These are phyloP conservation scores for Termitomyces sp. DNA, from an alignment of 768 basidiomycete species.

Conservation along the genomic window DNA sequence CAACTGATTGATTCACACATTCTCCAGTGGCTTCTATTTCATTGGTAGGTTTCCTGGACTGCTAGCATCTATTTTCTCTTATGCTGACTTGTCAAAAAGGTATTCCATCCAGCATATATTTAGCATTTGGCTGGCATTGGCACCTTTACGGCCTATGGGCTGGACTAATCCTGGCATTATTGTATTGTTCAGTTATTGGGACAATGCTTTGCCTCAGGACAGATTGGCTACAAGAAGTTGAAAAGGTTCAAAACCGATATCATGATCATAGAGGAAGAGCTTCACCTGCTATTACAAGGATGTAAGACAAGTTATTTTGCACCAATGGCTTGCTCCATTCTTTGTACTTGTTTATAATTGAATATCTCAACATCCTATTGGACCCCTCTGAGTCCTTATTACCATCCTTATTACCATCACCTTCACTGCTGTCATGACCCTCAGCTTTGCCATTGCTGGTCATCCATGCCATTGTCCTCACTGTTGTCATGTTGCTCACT, in stretches of 20 bases:
- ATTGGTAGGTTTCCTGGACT: conserved; percentile 17
- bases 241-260: neutral
- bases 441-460: no score
- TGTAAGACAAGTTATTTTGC: no score
- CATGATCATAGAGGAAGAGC: neutral
- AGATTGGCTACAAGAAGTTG: neutral
- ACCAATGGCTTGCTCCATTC: no score
- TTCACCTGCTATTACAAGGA: neutral
- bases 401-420: no score
- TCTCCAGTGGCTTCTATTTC: neutral
- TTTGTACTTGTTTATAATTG: no score
- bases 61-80: neutral
- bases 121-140: conserved; percentile 1
- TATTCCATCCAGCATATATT: neutral
- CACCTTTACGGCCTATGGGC: neutral
- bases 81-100: neutral
- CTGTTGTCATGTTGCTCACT: no score
- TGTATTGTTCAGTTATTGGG: neutral
- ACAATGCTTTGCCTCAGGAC: neutral
- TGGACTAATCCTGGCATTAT: conserved; percentile 1
- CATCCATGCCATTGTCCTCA: no score
- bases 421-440: no score
- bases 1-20: neutral
- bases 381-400: no score
- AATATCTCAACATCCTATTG: no score